Conservation (phyloP, 306 rosid species). For the Geum urbanum region DNA sequence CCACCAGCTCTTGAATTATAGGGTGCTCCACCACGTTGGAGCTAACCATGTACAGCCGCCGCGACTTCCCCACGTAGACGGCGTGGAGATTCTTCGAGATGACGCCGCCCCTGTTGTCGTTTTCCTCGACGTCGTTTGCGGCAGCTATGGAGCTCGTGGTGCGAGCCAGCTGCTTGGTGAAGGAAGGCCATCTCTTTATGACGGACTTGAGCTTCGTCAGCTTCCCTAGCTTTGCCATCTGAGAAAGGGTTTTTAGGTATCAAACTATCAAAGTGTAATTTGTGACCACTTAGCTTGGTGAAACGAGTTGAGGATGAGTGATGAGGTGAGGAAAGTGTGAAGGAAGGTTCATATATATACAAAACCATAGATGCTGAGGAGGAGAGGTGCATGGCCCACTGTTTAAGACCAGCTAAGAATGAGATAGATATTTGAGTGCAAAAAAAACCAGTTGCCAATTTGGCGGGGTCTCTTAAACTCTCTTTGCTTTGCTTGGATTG, state of each 20-base stretch:
- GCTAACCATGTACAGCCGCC: slow-evolving; percentile 61
- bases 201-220: slow-evolving; percentile 84
- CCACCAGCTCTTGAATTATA: slow-evolving; percentile 71
- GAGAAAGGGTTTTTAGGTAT: slow-evolving; percentile 17
- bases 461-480: slow-evolving; percentile 9
- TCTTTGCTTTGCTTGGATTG: slow-evolving; percentile 8
- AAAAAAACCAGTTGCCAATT: slow-evolving; percentile 44
- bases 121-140: slow-evolving; percentile 1
- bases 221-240: slow-evolving; percentile 71
- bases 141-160: slow-evolving; percentile 35
- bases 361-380: slow-evolving; percentile 20
- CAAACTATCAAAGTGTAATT: too few species aligned
- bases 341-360: slow-evolving; percentile 40
- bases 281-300: background rate
- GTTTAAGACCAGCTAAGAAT: slow-evolving; percentile 68
- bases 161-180: slow-evolving; percentile 55
- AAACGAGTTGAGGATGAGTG: background rate
- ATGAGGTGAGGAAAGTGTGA: slow-evolving; percentile 25
- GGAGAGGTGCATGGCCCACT: slow-evolving; percentile 59
- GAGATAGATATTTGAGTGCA: slow-evolving; percentile 33
- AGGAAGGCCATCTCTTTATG: slow-evolving; percentile 71
- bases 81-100: slow-evolving; percentile 36
- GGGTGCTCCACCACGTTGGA: slow-evolving; percentile 69
- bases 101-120: background rate
- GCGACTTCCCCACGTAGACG: slow-evolving; percentile 72